These are phyloP conservation scores for Hypoxylon sp. DNA, from an alignment of 2,329 filamentous ascomycete genomes.

Conservation along the genomic window DNA sequence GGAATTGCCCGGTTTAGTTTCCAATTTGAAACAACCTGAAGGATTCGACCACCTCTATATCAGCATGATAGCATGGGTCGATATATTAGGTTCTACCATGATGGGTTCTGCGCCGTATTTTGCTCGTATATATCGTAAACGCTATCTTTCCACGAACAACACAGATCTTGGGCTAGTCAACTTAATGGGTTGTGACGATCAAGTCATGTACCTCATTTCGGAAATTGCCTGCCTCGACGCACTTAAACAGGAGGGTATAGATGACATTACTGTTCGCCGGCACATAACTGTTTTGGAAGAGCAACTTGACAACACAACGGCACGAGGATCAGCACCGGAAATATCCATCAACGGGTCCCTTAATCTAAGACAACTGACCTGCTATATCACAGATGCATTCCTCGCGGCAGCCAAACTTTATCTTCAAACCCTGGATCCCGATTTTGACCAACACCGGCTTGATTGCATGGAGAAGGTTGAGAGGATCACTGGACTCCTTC, in stretches of 20 bases:
- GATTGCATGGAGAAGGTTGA: slow-evolving; percentile 1
- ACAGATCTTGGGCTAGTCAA: background rate
- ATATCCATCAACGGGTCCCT: background rate
- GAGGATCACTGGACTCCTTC: background rate
- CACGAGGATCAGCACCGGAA: background rate
- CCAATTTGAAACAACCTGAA: background rate
- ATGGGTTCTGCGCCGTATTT: background rate
- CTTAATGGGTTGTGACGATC: slow-evolving; percentile 6
- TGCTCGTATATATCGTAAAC: background rate
- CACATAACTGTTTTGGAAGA: background rate
- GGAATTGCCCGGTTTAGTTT: background rate
- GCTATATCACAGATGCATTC: background rate
- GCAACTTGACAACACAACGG: background rate
- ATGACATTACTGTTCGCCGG: background rate
- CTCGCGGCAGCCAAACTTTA: background rate
- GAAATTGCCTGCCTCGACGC: slow-evolving; percentile 8
- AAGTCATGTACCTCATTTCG: slow-evolving; percentile 6
- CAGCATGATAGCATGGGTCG: slow-evolving; percentile 5
- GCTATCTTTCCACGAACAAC: background rate
- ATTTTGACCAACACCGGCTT: background rate
- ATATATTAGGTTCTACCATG: slow-evolving; percentile 6
- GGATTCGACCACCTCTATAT: background rate
- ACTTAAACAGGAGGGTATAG: background rate
- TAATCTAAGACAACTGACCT: background rate
- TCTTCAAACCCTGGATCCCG: background rate